Percentiles rank a stretch among this genome's conserved stretches.
Evolutionary conservation across 768 basidiomycete species (phyloP).

Genomic region (Lactarius sanguifluus): DNA sequence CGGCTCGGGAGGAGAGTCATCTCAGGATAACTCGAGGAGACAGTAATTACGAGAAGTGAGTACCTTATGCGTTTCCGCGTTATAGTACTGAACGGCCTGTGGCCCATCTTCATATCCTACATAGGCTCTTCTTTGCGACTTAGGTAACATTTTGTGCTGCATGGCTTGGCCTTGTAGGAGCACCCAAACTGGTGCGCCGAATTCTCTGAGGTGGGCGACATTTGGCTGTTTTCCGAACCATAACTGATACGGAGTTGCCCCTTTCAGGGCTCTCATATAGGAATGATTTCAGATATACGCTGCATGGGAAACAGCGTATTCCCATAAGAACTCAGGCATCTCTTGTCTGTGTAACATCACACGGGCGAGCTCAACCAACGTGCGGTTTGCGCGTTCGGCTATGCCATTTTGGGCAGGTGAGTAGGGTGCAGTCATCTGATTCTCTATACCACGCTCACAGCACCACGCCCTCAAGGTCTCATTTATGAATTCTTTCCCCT

Average conservation of each 20-base stretch:
- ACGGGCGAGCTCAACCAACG: neutral
- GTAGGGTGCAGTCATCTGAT: neutral
- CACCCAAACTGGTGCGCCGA: neutral
- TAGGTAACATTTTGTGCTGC: neutral
- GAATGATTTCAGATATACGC: no score
- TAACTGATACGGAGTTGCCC: no score
- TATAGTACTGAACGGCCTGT: neutral
- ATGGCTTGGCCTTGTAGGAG: neutral
- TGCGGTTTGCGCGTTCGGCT: neutral
- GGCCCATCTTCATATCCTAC: neutral
- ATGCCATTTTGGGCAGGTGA: neutral
- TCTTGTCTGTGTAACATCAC: no score
- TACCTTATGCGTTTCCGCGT: neutral
- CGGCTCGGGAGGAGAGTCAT: no score
- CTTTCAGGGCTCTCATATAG: no score
- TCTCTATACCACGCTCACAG: neutral
- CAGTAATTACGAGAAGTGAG: neutral
- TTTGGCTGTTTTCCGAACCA: no score
- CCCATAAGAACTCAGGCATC: no score
- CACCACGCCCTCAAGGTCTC: neutral
- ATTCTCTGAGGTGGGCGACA: no score
- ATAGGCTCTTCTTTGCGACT: neutral
- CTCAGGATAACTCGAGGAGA: no score
- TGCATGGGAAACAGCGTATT: no score
- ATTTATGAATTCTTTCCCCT: neutral